Evolutionary conservation across 2,329 filamentous ascomycete genomes (phyloP), one percentile per base, ranked within the genome.

Genomic region (Albophoma yamanashiensis): DNA sequence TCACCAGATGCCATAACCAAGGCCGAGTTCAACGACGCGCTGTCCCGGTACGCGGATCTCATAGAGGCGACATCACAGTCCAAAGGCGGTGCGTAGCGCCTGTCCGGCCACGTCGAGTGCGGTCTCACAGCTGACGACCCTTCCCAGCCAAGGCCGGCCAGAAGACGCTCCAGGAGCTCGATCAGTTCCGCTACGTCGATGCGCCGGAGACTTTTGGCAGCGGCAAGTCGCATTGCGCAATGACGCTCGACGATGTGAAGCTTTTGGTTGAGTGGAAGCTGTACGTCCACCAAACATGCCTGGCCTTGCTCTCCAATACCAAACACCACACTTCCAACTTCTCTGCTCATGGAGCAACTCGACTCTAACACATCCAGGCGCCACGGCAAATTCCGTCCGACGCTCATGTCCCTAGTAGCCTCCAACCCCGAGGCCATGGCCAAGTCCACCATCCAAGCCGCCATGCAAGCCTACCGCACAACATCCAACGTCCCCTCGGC

Each of bases 221-320:
- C 20, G 65, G 69, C 6, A 64, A 67, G 25, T 63, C 70, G 12
- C 67, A 67, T 20, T 70, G 70, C 5, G 63, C 70, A 14, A 82
- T 90, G 74, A 74, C 69, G 2, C 79, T 84, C 55, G 75, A 79
- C 1, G 82, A 89, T 66, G 75, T 89, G 40, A 79, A 83, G 65
- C 75, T 67, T 25, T 76, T 91, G 4, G 81, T 89, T 12, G 80
- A 87, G 55, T 91, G 88, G 87, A 91, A 91, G 70, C 75, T 91
- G 84, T 89, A 74, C 69, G 84, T 74, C 55, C 8, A 6, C 40
- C 20, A 43, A 9, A n/a, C 40, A n/a, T n/a, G 17, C 40, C 57
- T 39, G 45, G 38, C 60, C 11, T 20, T 55, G 65, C 56, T 39
- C 38, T 40, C 42, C 8, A n/a, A n/a, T n/a, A n/a, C n/a, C n/a